These are phyloP conservation scores for Hymenoscyphus occultus DNA, from an alignment of 2,329 filamentous ascomycete genomes.

Conservation along the genomic window DNA sequence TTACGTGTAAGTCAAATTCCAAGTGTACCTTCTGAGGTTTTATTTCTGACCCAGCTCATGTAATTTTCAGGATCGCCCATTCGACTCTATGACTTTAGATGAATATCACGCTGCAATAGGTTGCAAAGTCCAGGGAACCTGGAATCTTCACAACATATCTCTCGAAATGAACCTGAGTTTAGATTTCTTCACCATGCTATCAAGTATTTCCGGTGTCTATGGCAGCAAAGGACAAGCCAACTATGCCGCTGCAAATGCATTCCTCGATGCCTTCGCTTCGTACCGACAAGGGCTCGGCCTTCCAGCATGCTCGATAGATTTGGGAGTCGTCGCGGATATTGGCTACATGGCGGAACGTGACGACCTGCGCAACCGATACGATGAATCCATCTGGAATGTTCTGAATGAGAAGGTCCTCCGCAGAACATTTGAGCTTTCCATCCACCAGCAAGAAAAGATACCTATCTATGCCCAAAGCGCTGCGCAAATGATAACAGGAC, in stretches of 20 bases:
- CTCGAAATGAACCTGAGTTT: conserved; percentile 25
- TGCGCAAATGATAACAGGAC: conserved; percentile 34
- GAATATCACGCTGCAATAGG: conserved; percentile 37
- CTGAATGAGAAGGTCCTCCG: conserved; percentile 35
- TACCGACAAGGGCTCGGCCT: conserved; percentile 41
- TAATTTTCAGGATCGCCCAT: not conserved
- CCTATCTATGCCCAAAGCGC: conserved; percentile 20
- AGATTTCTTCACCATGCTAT: conserved; percentile 42
- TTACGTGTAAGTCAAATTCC: conserved; percentile 8
- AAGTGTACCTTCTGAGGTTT: not conserved
- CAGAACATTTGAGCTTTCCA: conserved; percentile 31
- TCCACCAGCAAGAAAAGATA: conserved; percentile 30
- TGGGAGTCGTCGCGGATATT: too few species aligned
- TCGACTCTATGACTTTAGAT: conserved; percentile 36
- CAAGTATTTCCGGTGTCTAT: conserved; percentile 33
- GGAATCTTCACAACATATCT: conserved; percentile 22
- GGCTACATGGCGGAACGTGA: conserved; percentile 33
- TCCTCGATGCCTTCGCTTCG: conserved; percentile 43
- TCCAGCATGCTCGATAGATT: conserved; percentile 19
- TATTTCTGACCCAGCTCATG: too few species aligned
- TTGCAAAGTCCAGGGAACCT: conserved; percentile 36
- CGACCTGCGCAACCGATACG: conserved; percentile 50
- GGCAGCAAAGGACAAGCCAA: conserved; percentile 38
- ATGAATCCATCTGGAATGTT: conserved; percentile 36
- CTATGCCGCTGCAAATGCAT: conserved; percentile 51